A percentile compares a stretch with the other conserved stretches of the same genome.
Evolutionary conservation across 208 protist species (phyloP).

Genomic region (Phytomonas francai): DNA sequence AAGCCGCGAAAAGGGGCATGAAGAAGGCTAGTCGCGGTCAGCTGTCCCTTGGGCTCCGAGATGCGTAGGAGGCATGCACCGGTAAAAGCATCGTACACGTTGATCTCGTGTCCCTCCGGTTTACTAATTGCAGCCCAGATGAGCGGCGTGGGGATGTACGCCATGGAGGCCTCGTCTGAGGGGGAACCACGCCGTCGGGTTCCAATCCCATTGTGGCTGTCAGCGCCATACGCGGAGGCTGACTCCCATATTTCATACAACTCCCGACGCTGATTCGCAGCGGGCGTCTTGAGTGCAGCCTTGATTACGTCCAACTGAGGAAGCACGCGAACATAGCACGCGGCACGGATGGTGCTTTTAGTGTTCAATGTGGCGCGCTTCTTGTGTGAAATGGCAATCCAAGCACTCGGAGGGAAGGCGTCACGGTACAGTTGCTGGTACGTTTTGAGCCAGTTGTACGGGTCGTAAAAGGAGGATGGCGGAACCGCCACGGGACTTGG

Average conservation of each 20-base stretch:
- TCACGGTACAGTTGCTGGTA: constrained; percentile 21
- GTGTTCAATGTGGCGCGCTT: constrained; percentile 32
- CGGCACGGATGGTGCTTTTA: constrained; percentile 26
- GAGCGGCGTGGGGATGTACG: constrained; percentile 22
- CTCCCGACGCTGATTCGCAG: constrained; percentile 12
- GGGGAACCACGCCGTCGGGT: constrained; percentile 11
- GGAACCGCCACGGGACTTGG: constrained; percentile 11
- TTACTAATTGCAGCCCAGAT: constrained; percentile 49
- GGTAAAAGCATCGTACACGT: constrained; percentile 38
- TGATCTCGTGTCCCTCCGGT: constrained; percentile 42
- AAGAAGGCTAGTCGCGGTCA: constrained; percentile 48
- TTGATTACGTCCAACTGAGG: constrained; percentile 56
- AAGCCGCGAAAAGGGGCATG: constrained; percentile 80
- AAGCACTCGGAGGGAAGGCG: constrained; percentile 21
- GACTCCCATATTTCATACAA: constrained; percentile 21
- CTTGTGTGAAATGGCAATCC: constrained; percentile 39
- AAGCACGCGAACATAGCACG: constrained; percentile 55
- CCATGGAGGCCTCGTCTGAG: constrained; percentile 16
- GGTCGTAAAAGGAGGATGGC: constrained; percentile 33
- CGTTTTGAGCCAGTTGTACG: constrained; percentile 26
- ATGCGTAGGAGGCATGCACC: constrained; percentile 55
- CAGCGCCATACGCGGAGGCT: constrained; percentile 4
- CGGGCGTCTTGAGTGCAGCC: constrained; percentile 19
- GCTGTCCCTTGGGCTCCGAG: constrained; percentile 45
- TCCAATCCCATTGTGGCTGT: background rate